A percentile compares a stretch with the other conserved stretches of the same genome.
These are phyloP conservation scores for Rheum nobile DNA, from an alignment of 148 eudicot species.

Conservation along the genomic window DNA sequence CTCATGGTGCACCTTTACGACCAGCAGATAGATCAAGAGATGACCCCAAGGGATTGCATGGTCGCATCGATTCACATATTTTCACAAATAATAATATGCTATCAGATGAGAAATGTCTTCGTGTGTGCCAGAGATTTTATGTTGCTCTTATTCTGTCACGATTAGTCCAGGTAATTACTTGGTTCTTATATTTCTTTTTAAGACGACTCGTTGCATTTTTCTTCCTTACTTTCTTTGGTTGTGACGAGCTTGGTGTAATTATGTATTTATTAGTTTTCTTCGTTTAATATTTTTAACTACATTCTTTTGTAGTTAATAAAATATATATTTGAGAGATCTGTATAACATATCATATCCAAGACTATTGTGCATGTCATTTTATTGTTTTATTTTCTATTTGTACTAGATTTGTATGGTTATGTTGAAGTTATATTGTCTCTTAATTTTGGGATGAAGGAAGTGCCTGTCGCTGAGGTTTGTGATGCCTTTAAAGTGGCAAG, in stretches of 20 bases:
- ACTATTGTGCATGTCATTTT: neutral
- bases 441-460: constrained; percentile 42
- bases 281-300: neutral
- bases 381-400: neutral
- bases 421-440: constrained; percentile 9
- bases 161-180: constrained; percentile 68
- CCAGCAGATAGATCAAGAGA: constrained; percentile 39
- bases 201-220: neutral
- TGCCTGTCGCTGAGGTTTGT: constrained; percentile 82
- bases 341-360: neutral
- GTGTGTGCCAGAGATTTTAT: constrained; percentile 83
- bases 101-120: constrained; percentile 78
- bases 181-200: neutral
- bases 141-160: constrained; percentile 91
- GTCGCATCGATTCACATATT: constrained; percentile 36
- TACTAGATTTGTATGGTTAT: neutral
- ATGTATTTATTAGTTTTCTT: neutral
- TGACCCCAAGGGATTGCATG: constrained; percentile 34
- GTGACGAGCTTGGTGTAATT: neutral
- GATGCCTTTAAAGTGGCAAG: constrained; percentile 93
- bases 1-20: constrained; percentile 79
- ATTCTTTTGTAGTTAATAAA: neutral
- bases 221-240: neutral
- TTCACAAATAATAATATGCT: constrained; percentile 30
- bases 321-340: neutral